A percentile compares a stretch with the other conserved stretches of the same genome.
These are phyloP conservation scores for Teunomyces barrocoloradensis DNA, from an alignment of 805 yeast genomes.

Conservation along the genomic window DNA sequence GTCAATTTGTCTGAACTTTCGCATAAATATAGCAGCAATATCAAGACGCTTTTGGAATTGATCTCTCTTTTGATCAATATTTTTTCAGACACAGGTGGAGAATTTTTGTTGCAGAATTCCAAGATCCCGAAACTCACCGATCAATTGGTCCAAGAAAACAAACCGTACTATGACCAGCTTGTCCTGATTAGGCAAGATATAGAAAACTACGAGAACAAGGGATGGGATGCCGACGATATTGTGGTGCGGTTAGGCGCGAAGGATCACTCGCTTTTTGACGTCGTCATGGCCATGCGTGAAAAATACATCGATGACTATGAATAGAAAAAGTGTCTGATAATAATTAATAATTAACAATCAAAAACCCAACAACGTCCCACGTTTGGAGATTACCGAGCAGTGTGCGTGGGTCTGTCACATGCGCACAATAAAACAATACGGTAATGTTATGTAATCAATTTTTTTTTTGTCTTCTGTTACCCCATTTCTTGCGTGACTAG, in stretches of 20 bases:
- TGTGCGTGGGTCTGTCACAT: no score
- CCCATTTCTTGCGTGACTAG: background rate
- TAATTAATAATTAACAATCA: no score
- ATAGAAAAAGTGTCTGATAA: conserved; percentile 1
- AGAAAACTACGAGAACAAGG: conserved; percentile 31
- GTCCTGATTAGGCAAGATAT: conserved; percentile 22
- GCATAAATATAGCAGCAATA: conserved; percentile 14
- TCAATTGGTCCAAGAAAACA: conserved; percentile 19
- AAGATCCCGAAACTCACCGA: conserved; percentile 34
- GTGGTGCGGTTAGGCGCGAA: conserved; percentile 26
- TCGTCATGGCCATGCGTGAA: conserved; percentile 25
- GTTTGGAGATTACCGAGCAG: no score
- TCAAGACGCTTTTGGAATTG: conserved; percentile 22
- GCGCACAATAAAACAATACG: no score
- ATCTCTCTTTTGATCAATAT: conserved; percentile 29
- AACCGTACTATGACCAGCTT: conserved; percentile 20
- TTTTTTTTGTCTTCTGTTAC: background rate
- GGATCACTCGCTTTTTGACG: conserved; percentile 19
- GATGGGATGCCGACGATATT: conserved; percentile 40
- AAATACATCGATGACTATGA: conserved; percentile 23
- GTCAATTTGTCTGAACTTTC: conserved; percentile 34
- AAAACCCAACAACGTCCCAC: background rate
- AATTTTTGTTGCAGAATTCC: conserved; percentile 34
- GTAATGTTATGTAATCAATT: no score
- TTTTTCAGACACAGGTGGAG: conserved; percentile 31